A percentile compares a stretch with the other conserved stretches of the same genome.
Evolutionary conservation across 129 eudicot species (phyloP).

Genomic region (Escallonia herrerae): DNA sequence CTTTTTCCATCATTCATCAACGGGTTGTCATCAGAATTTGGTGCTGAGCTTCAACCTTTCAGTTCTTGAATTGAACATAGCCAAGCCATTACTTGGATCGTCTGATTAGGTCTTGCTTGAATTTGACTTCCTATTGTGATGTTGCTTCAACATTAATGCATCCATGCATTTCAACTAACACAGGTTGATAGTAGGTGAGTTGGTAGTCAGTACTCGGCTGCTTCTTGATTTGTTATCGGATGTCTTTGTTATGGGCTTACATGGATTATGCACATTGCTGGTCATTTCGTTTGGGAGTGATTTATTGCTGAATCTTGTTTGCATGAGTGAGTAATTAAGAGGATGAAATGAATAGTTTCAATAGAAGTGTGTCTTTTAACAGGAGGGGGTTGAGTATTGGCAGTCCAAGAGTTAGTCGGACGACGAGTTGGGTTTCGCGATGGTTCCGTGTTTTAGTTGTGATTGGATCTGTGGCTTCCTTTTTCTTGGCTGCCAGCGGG

Average conservation of each 20-base stretch:
- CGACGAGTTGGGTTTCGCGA: conserved; percentile 15
- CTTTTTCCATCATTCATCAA: conserved; percentile 1
- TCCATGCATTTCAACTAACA: neutral
- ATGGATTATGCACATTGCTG: neutral
- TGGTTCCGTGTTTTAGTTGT: conserved; percentile 18
- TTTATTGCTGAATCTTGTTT: neutral
- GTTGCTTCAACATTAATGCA: neutral
- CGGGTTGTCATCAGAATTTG: conserved; percentile 8
- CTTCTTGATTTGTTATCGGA: no score
- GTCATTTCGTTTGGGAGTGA: conserved; percentile 1
- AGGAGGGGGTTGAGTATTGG: conserved; percentile 20
- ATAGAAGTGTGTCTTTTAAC: conserved; percentile 27
- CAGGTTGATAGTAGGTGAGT: no score
- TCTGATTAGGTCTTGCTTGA: neutral
- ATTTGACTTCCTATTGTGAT: neutral
- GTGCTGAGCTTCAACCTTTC: conserved; percentile 8
- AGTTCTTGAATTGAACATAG: conserved; percentile 7
- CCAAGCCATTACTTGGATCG: neutral
- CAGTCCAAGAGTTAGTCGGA: conserved; percentile 31
- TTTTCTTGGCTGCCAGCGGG: conserved; percentile 19
- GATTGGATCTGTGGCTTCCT: conserved; percentile 29
- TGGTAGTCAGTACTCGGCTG: no score
- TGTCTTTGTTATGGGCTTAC: neutral
- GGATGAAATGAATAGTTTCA: conserved; percentile 25
- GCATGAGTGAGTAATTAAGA: conserved; percentile 1